phyloP scores from a whole-genome alignment of 2,329 filamentous ascomycete genomes.

The Exophiala viscosa region DNA sequence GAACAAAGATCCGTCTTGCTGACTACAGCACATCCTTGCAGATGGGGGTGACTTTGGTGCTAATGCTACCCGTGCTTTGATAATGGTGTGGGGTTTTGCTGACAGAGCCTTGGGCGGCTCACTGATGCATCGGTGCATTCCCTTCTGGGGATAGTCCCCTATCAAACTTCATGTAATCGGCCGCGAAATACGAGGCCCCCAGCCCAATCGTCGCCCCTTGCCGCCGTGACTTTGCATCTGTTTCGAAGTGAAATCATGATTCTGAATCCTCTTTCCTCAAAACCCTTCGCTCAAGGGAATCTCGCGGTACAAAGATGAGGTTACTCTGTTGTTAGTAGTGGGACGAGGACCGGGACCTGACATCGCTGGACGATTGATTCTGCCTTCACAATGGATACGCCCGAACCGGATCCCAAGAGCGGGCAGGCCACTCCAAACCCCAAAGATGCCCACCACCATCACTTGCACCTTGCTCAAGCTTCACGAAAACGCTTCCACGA shows the following conservation, averaged over 20 bases:
- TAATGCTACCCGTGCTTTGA: too few relatives aligned
- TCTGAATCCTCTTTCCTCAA: too few relatives aligned
- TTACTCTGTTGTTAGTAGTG: not conserved
- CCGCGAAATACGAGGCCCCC: not conserved
- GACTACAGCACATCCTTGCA: too few relatives aligned
- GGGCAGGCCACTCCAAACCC: not conserved
- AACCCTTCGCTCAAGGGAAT: too few relatives aligned
- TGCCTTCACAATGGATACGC: constrained; percentile 1
- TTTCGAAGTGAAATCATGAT: too few relatives aligned
- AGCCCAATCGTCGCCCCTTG: too few relatives aligned
- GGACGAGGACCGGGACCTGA: not conserved
- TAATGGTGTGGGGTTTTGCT: not conserved
- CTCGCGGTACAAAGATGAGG: not conserved
- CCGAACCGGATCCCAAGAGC: constrained; percentile 5
- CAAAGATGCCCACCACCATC: constrained; percentile 27
- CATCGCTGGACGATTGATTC: not conserved
- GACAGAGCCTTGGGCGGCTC: constrained; percentile 1
- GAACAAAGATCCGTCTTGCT: too few relatives aligned
- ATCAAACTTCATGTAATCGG: not conserved
- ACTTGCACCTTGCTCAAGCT: constrained; percentile 29
- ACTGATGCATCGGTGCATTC: too few relatives aligned
- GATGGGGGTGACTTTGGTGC: too few relatives aligned
- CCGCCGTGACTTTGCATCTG: too few relatives aligned
- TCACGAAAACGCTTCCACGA: constrained; percentile 47
- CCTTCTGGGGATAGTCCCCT: not conserved